Percentiles rank a stretch among this genome's conserved stretches.
phyloP scores from a whole-genome alignment of 768 basidiomycete species.

The Trametes sanguinea region DNA sequence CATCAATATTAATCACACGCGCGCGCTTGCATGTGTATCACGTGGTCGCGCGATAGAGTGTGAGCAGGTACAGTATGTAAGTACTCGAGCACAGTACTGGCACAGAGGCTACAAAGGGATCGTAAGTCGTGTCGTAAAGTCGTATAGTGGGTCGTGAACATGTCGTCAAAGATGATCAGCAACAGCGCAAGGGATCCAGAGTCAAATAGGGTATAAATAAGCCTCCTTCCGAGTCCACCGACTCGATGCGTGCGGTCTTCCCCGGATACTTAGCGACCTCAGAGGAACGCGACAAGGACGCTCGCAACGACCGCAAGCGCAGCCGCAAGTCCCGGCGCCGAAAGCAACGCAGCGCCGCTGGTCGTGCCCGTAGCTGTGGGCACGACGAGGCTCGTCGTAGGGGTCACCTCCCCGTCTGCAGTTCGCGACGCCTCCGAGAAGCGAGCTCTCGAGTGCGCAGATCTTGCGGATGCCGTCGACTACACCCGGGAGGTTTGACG shows the following conservation, averaged over 20 bases:
- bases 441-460: constrained; percentile 52
- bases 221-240: background rate
- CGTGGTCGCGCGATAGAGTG: background rate
- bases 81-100: background rate
- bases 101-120: background rate
- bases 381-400: constrained; percentile 28
- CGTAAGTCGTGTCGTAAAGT: background rate
- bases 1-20: background rate
- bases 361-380: constrained; percentile 28
- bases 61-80: background rate
- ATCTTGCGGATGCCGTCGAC: constrained; percentile 52
- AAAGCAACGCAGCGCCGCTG: constrained; percentile 9
- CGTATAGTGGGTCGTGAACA: background rate
- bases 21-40: background rate
- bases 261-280: background rate
- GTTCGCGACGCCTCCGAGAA: constrained; percentile 55
- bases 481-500: constrained; percentile 48
- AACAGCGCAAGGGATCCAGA: background rate
- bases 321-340: background rate
- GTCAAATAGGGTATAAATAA: constrained; percentile 24
- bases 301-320: background rate
- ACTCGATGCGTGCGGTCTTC: background rate
- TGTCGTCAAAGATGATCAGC: constrained; percentile 22
- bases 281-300: constrained; percentile 2
- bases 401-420: constrained; percentile 43